These are phyloP conservation scores for Colletotrichum sp. DNA, from an alignment of 2,329 filamentous ascomycete species.

Conservation along the genomic window DNA sequence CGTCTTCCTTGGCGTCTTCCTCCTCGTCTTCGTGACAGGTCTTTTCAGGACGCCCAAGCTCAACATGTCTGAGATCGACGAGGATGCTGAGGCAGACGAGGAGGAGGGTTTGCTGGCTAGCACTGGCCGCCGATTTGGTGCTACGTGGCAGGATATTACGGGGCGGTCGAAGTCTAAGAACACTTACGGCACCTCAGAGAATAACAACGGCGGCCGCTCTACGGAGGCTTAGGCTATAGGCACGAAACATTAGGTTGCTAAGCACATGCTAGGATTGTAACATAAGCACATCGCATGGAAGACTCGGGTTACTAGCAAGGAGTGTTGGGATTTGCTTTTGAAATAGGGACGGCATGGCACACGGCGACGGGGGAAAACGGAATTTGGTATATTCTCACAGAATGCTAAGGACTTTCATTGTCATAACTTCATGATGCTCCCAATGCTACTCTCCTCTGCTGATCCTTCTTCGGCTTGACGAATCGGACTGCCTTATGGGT, in stretches of 20 bases:
- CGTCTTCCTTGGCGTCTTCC: conserved; percentile 82
- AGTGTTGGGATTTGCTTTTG: background rate
- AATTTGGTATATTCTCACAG: background rate
- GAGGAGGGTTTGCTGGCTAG: conserved; percentile 90
- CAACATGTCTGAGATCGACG: conserved; percentile 79
- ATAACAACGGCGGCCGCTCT: background rate
- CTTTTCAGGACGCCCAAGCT: conserved; percentile 82
- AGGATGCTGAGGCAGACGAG: conserved; percentile 89
- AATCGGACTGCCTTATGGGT: conserved; percentile 72
- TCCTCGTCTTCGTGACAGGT: conserved; percentile 79
- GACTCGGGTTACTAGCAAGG: background rate
- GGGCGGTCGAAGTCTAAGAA: conserved; percentile 44
- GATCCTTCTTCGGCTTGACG: conserved; percentile 38
- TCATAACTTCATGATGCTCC: conserved; percentile 33
- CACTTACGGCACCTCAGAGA: conserved; percentile 11
- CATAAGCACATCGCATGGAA: background rate
- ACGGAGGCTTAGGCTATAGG: background rate
- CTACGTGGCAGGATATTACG: conserved; percentile 88
- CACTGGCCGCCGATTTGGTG: conserved; percentile 81
- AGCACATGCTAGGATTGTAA: background rate
- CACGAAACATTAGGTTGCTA: background rate
- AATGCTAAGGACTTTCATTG: conserved; percentile 1
- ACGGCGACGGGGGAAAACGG: background rate
- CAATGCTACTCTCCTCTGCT: conserved; percentile 37
- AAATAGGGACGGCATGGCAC: background rate